Conservation (phyloP, 1,284 basidiomycete species). For the Marasmius fiardii region DNA sequence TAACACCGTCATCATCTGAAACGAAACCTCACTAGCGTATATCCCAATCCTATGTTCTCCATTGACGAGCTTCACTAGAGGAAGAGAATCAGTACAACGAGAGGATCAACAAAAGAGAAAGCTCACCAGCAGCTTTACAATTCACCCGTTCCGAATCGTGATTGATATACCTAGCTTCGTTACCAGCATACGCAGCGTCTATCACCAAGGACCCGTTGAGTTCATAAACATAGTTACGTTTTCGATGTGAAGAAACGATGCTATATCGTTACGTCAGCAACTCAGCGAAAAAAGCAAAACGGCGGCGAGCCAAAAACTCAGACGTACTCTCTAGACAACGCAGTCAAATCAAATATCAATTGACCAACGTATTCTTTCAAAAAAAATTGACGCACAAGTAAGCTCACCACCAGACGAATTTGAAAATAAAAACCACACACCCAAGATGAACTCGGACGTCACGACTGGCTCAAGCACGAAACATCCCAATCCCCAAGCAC, state of each 20-base stretch:
- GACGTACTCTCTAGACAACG: constrained; percentile 37
- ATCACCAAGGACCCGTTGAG: constrained; percentile 40
- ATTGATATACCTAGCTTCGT: constrained; percentile 58
- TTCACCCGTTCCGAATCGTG: constrained; percentile 40
- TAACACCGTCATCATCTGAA: no score
- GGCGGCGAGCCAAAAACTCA: constrained; percentile 1
- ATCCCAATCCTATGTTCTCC: constrained; percentile 59
- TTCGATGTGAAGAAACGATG: constrained; percentile 34
- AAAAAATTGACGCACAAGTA: no score
- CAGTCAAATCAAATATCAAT: constrained; percentile 26
- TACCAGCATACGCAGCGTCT: constrained; percentile 52
- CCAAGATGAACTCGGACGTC: constrained; percentile 32
- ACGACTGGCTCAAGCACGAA: constrained; percentile 33
- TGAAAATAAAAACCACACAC: constrained; percentile 24
- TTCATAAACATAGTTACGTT: constrained; percentile 55
- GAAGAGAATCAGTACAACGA: constrained; percentile 7
- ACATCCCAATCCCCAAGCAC: constrained; percentile 39
- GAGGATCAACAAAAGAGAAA: neutral
- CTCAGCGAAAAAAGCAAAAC: neutral
- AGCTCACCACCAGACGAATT: no score
- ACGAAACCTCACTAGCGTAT: constrained; percentile 40
- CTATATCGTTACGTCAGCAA: constrained; percentile 25
- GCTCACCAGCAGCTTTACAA: constrained; percentile 41
- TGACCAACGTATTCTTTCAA: constrained; percentile 50
- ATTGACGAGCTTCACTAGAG: constrained; percentile 50